Evolutionary conservation across 805 yeast genomes (phyloP), one percentile per base, ranked within the genome.

Genomic region (Wickerhamiella sergipiensis): DNA sequence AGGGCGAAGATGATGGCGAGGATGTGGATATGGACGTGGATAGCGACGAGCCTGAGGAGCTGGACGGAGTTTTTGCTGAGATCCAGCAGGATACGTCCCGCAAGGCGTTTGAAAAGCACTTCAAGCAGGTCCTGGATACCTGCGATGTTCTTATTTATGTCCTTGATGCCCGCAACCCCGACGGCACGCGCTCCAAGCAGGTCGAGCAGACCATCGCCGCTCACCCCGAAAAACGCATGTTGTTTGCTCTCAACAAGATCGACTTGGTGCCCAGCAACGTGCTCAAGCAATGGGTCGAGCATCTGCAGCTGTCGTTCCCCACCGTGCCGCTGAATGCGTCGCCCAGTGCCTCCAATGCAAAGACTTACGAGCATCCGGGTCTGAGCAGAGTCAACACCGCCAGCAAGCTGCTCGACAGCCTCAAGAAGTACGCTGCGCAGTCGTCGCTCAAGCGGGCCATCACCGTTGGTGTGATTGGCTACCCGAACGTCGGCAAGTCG

Each of bases 151-250:
- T 90, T 18, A 73, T 89, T 51, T 90, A 92, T 63, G 96, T 90
- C n/a, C 71, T 90, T 62, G 98, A 90, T 69, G 95, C 98, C 1
- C 81, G 98, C 67, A 96, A 92, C 67, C 98, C 98, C 50, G 95
- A 86, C 67, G 81, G 87, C 18, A 90, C 97, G 2, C 79, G 98
- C 63, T 88, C 97, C 8, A 79, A 81, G 64, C 86, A 80, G 64
- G 89, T 92, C 43, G 98, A 92, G 72, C 84, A 86, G 64, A 85
- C 94, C 2, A 87, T 92, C 45, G 69, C 89, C 53, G 83, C 81
- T 62, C 77, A 79, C 59, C 84, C 85, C 53, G 80, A 80, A 49
- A 92, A 92, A 67, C 78, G 97, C 63, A 74, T 92, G 56, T 85
- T 92, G 51, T 77, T 88, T 59, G 77, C 90, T 45, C 71, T 92